Percentiles rank a stretch among this genome's conserved stretches.
Evolutionary conservation across 768 basidiomycete genomes (phyloP).

Genomic region (Ramaria rubella): DNA sequence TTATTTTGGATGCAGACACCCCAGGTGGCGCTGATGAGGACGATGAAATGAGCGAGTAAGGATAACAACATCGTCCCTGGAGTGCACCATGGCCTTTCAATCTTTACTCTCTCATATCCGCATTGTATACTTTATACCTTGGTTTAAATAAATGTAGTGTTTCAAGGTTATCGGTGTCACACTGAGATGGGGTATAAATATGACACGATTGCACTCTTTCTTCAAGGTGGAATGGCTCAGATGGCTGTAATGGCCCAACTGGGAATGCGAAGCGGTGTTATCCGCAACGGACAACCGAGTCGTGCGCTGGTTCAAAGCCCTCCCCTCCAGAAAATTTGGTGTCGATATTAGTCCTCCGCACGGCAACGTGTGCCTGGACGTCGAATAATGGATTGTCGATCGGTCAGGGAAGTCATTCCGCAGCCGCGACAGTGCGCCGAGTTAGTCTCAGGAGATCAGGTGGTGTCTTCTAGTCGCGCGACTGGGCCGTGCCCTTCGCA

Average conservation of each 20-base stretch:
- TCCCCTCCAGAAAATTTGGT: constrained; percentile 18
- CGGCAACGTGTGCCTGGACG: constrained; percentile 11
- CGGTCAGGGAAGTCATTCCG: constrained; percentile 18
- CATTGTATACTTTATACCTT: neutral
- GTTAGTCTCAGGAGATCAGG: constrained; percentile 18
- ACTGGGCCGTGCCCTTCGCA: constrained; percentile 14
- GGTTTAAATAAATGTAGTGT: neutral
- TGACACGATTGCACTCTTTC: neutral
- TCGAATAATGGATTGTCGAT: constrained; percentile 11
- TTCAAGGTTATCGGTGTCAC: neutral
- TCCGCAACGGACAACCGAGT: constrained; percentile 11
- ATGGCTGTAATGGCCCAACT: constrained; percentile 14
- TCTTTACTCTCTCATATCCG: neutral
- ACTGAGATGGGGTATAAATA: neutral
- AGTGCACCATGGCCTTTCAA: too few species aligned
- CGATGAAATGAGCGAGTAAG: constrained; percentile 46
- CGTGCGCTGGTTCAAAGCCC: constrained; percentile 18
- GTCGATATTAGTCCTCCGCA: constrained; percentile 9
- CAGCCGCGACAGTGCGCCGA: constrained; percentile 13
- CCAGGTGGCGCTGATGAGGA: constrained; percentile 27
- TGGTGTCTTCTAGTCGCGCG: constrained; percentile 16
- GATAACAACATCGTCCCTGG: too few species aligned
- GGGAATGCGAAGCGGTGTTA: constrained; percentile 12
- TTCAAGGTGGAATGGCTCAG: neutral
- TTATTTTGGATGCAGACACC: constrained; percentile 8